Evolutionary conservation across 2,329 filamentous ascomycete genomes (phyloP), one percentile per base, ranked within the genome.

Genomic region (Raffaelea arxii): DNA sequence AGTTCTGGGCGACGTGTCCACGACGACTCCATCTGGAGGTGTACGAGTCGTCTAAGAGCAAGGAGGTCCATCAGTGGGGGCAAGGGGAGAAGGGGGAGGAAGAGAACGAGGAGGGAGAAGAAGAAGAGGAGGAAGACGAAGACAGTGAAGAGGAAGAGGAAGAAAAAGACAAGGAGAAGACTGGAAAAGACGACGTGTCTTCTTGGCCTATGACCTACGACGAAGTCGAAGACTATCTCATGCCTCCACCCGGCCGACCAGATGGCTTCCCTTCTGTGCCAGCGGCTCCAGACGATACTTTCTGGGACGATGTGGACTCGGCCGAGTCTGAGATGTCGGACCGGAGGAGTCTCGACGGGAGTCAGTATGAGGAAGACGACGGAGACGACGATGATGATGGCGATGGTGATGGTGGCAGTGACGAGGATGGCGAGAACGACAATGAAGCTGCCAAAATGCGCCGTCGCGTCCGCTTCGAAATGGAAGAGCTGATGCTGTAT

Each of bases 11-110:
- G 1, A 61, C 56, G 14, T 69, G 66, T 25, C 67, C 76, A 6
- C 64, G 75, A 25, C 63, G 77, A 40, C 54, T 80, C 32, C 62
- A 69, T 4, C 54, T 80, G 4, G 61, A 70, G 16, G 69, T 80
- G 4, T 66, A 64, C 36, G n/a, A n/a, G n/a, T n/a, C n/a, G n/a
- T n/a, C n/a, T n/a, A n/a, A n/a, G n/a, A n/a, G n/a, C n/a, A n/a
- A n/a, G n/a, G n/a, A n/a, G n/a, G n/a, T n/a, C n/a, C n/a, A n/a
- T n/a, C n/a, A n/a, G n/a, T n/a, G n/a, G n/a, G n/a, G n/a, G n/a
- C n/a, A n/a, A n/a, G n/a, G n/a, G n/a, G n/a, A n/a, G n/a, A n/a
- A n/a, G n/a, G n/a, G n/a, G n/a, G n/a, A n/a, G n/a, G n/a, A n/a
- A n/a, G 27, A 9, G 10, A 32, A 25, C 18, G 19, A 24, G 10